Base-by-base conservation (phyloP, 257 asterid species). In the Catharanthus roseus region DNA sequence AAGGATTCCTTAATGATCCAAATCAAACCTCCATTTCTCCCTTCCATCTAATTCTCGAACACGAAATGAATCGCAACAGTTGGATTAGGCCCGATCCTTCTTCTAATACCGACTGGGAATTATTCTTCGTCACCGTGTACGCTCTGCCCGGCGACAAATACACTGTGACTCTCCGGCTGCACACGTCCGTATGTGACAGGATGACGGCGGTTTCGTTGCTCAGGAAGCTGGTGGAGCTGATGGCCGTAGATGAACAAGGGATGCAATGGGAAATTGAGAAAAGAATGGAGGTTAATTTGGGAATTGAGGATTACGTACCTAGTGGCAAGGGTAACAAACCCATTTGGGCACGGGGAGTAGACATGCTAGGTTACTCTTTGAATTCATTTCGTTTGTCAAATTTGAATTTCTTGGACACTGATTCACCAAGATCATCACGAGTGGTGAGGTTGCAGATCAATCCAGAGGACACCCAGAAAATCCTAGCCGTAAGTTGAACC, bases 301-400 rank as follows among this genome's bases (percentile, higher is more conserved):
- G 80, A 50, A 81, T 93, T 55, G 99, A 93, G 76, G 97, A 86
- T 6, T 86, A 73, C 54, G 75, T 93, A 66, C 96, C 97, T 3
- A 36, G 56, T 57, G 97, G 93, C 55, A 81, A 80, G 73, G 96
- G 83, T 26, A 81, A 74, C 38, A 93, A 91, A 73, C 86, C 91
- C 6, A 75, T 93, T 72, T 93, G 99, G 99, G 97, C 95, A 3
- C 85, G 96, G 26, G 99, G 97, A 42, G 75, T 88, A 38, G 96
- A 93, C 70, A 84, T 91, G 92, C 75, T 91, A 12, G 96, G 97
- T 0, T 90, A 86, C 76, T 82, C 97, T 16, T 75, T 93, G 76
- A 93, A 93, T 77, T 86, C 93, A 6, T 78, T 91, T 12, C 83
- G 97, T 81, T 67, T 89, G 65, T 51, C 90, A 0, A 89, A 84